Evolutionary conservation across 2,329 filamentous ascomycete genomes (phyloP).

Genomic region (Phialophora expanda): DNA sequence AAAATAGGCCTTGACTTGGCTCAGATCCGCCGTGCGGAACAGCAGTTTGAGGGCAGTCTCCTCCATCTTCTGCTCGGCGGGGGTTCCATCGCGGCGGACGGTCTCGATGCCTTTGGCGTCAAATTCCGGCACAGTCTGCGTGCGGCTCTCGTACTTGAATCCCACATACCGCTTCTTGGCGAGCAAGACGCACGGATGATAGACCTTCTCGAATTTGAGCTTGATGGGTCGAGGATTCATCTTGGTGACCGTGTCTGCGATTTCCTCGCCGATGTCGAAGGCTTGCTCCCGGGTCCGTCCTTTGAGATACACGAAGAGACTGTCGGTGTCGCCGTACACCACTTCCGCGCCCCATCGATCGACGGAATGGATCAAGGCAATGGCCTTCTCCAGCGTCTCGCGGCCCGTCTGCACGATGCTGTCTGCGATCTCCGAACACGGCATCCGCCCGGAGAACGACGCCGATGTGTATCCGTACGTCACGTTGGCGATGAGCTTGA

Average conservation of each 20-base stretch:
- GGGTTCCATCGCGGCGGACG: slow-evolving; percentile 90
- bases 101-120: slow-evolving; percentile 99
- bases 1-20: slow-evolving; percentile 86
- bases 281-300: slow-evolving; percentile 86
- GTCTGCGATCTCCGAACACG: slow-evolving; percentile 95
- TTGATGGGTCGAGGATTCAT: slow-evolving; percentile 91
- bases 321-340: slow-evolving; percentile 97
- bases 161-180: slow-evolving; percentile 98
- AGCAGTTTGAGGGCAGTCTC: slow-evolving; percentile 87
- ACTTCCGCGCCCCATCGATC: slow-evolving; percentile 92
- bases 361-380: slow-evolving; percentile 87
- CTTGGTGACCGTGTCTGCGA: slow-evolving; percentile 82
- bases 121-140: slow-evolving; percentile 81
- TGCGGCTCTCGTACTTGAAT: slow-evolving; percentile 86
- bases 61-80: slow-evolving; percentile 94
- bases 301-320: slow-evolving; percentile 86
- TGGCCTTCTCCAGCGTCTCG: slow-evolving; percentile 92
- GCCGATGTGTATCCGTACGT: slow-evolving; percentile 98
- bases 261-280: slow-evolving; percentile 91
- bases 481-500: slow-evolving; percentile 97
- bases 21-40: slow-evolving; percentile 88
- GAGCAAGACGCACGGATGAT: slow-evolving; percentile 89
- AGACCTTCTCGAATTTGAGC: slow-evolving; percentile 98
- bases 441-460: slow-evolving; percentile 96
- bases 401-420: slow-evolving; percentile 96